Percentiles rank a stretch among this genome's conserved stretches.
These are phyloP conservation scores for Cucurbitaria berberidis DNA, from an alignment of 2,329 filamentous ascomycete genomes.

Conservation along the genomic window DNA sequence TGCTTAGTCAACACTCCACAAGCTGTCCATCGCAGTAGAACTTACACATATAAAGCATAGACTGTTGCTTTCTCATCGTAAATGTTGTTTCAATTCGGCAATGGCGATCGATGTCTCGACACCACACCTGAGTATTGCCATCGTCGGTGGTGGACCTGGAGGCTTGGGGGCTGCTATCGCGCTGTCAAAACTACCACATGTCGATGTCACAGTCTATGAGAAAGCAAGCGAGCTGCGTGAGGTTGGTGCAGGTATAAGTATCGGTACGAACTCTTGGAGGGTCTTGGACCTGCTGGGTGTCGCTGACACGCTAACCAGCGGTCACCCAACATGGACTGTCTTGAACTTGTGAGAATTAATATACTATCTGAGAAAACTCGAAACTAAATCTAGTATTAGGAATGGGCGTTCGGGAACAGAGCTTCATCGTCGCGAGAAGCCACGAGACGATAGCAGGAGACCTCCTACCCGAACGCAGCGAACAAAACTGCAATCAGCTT, in stretches of 20 bases:
- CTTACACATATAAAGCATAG: neutral
- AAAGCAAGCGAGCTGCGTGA: slow-evolving; percentile 54
- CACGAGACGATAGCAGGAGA: neutral
- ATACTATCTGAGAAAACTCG: neutral
- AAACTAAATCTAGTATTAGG: slow-evolving; percentile 13
- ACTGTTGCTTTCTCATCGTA: neutral
- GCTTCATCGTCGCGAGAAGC: slow-evolving; percentile 29
- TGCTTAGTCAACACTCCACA: neutral
- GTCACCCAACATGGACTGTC: slow-evolving; percentile 42
- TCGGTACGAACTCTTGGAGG: slow-evolving; percentile 56
- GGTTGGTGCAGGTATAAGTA: slow-evolving; percentile 57
- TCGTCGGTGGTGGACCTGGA: slow-evolving; percentile 50
- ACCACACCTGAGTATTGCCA: slow-evolving; percentile 36
- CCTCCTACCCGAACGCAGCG: slow-evolving; percentile 19
- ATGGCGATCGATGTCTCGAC: slow-evolving; percentile 14
- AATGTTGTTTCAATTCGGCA: too few relatives aligned
- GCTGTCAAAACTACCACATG: slow-evolving; percentile 50
- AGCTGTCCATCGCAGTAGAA: neutral
- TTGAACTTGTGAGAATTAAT: slow-evolving; percentile 38
- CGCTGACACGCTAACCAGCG: slow-evolving; percentile 38
- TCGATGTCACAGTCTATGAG: slow-evolving; percentile 55
- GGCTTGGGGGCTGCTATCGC: slow-evolving; percentile 56
- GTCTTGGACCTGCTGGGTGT: slow-evolving; percentile 56
- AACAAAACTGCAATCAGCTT: slow-evolving; percentile 56
- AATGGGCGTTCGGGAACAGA: slow-evolving; percentile 43